These are phyloP conservation scores for Berkeleyomyces basicola DNA, from an alignment of 2,329 filamentous ascomycete species.

Conservation along the genomic window DNA sequence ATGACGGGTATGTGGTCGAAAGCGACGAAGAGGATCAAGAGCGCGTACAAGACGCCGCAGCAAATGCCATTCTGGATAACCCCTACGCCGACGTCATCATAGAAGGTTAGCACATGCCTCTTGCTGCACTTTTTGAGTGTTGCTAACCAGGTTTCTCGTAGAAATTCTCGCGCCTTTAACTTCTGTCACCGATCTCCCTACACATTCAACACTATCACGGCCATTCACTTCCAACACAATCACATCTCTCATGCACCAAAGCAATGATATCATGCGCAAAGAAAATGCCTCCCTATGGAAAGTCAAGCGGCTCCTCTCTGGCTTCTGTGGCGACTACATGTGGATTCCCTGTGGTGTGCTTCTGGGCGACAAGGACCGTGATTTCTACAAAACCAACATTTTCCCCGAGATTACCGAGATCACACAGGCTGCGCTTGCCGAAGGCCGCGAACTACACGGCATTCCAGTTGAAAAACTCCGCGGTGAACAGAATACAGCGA, in stretches of 20 bases:
- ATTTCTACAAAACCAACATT: slow-evolving; percentile 35
- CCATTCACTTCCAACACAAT: slow-evolving; percentile 61
- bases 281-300: slow-evolving; percentile 58
- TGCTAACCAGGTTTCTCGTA: slow-evolving; percentile 22
- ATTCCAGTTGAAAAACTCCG: neutral
- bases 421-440: slow-evolving; percentile 13
- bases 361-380: slow-evolving; percentile 37
- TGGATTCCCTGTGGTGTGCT: slow-evolving; percentile 47
- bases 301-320: slow-evolving; percentile 56
- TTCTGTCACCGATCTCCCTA: slow-evolving; percentile 54
- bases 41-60: slow-evolving; percentile 40
- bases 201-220: slow-evolving; percentile 56
- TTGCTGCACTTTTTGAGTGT: neutral
- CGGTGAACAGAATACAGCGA: neutral
- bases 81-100: slow-evolving; percentile 57
- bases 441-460: slow-evolving; percentile 4
- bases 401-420: slow-evolving; percentile 24
- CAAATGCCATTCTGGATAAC: slow-evolving; percentile 50
- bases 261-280: slow-evolving; percentile 53
- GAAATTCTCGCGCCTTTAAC: slow-evolving; percentile 62
- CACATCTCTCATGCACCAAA: slow-evolving; percentile 52
- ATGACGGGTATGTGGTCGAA: slow-evolving; percentile 62
- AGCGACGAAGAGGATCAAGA: slow-evolving; percentile 55
- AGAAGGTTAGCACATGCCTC: slow-evolving; percentile 39
- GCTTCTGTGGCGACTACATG: slow-evolving; percentile 57